Percentiles rank a stretch among this genome's conserved stretches.
phyloP scores from a whole-genome alignment of 805 yeast genomes.

The Saccharomyces eubayanus region DNA sequence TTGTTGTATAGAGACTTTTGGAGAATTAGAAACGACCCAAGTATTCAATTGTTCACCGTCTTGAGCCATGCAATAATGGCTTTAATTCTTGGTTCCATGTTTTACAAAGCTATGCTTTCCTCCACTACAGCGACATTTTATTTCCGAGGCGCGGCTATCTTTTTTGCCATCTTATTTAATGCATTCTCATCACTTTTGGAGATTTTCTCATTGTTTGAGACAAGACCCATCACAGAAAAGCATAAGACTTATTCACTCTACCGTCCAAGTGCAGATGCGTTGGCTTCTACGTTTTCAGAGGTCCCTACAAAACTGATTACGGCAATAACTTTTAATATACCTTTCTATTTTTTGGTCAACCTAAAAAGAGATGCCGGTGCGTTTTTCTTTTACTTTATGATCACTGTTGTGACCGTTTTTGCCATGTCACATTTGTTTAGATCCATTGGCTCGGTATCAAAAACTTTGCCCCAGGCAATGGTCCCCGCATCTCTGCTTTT shows the following conservation, averaged over 20 bases:
- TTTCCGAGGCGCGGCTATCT: conserved; percentile 49
- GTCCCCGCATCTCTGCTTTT: conserved; percentile 35
- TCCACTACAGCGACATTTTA: conserved; percentile 37
- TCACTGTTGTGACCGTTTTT: conserved; percentile 36
- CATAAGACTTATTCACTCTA: conserved; percentile 49
- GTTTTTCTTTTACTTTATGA: conserved; percentile 43
- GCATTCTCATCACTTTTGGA: conserved; percentile 49
- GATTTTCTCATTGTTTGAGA: conserved; percentile 40
- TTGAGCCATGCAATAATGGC: conserved; percentile 41
- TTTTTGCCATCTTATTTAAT: conserved; percentile 51
- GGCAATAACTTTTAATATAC: conserved; percentile 38
- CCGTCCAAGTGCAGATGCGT: conserved; percentile 53
- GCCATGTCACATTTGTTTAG: conserved; percentile 44
- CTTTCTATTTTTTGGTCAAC: conserved; percentile 45
- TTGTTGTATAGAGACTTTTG: conserved; percentile 36
- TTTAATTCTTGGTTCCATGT: conserved; percentile 43
- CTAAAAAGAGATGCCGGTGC: conserved; percentile 44
- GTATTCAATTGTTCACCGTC: conserved; percentile 32
- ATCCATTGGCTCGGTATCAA: conserved; percentile 32
- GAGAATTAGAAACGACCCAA: conserved; percentile 40
- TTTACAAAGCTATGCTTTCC: conserved; percentile 35
- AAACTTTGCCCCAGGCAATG: conserved; percentile 34
- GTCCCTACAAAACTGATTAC: conserved; percentile 41
- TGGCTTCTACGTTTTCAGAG: conserved; percentile 50
- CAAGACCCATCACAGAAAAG: conserved; percentile 49